Evolutionary conservation across 257 asterid species (phyloP).

Genomic region (Gardenia jasminoides): DNA sequence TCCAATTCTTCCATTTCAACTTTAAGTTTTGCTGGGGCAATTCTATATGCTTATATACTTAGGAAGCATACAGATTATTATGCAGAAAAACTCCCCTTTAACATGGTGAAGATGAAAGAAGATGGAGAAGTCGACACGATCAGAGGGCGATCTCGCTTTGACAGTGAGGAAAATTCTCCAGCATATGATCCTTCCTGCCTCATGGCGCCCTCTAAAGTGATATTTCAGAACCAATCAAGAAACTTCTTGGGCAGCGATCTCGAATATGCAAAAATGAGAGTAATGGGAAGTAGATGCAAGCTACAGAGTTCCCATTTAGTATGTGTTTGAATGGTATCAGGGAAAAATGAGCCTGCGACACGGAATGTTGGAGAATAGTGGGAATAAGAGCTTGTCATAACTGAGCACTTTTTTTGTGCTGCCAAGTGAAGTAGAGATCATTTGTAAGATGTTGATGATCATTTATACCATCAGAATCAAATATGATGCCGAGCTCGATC

Average conservation of each 20-base stretch:
- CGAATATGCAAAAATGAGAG: slow-evolving; percentile 3
- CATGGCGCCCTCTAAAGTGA: slow-evolving; percentile 16
- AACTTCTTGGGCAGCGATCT: slow-evolving; percentile 32
- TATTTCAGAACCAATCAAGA: slow-evolving; percentile 33
- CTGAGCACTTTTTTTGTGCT: neutral
- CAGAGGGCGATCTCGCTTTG: slow-evolving; percentile 20
- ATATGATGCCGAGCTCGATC: neutral
- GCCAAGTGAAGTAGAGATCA: neutral
- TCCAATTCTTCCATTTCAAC: too few species aligned
- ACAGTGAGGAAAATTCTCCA: slow-evolving; percentile 19
- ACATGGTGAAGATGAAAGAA: slow-evolving; percentile 36
- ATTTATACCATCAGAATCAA: neutral
- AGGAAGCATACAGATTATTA: slow-evolving; percentile 36
- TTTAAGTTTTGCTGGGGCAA: too few species aligned
- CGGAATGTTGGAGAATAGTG: neutral
- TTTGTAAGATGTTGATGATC: neutral
- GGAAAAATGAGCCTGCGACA: neutral
- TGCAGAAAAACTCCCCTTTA: slow-evolving; percentile 31
- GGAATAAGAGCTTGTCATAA: neutral
- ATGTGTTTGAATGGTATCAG: slow-evolving; percentile 6
- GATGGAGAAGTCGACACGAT: slow-evolving; percentile 38
- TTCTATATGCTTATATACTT: too few species aligned
- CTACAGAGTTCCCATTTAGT: neutral
- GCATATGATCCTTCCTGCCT: slow-evolving; percentile 23
- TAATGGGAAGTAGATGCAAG: slow-evolving; percentile 10